Conservation (phyloP, 768 basidiomycete species). For the Podaxis sp. region DNA sequence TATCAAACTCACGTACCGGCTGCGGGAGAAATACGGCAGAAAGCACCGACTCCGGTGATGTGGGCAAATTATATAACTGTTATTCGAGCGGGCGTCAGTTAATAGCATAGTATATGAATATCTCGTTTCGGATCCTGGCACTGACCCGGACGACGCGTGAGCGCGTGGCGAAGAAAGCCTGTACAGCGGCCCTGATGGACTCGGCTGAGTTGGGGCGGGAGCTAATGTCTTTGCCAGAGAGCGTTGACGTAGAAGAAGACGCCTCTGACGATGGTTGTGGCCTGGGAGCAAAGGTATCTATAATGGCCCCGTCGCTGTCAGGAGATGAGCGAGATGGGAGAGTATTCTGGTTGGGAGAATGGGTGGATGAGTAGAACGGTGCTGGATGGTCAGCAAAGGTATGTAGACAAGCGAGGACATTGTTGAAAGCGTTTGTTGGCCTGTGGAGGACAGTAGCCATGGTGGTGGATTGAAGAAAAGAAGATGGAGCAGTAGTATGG, state of each 20-base stretch:
- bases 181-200: conserved; percentile 21
- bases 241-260: conserved; percentile 29
- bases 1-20: conserved; percentile 27
- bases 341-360: neutral
- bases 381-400: conserved; percentile 16
- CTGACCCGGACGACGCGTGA: conserved; percentile 57
- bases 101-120: conserved; percentile 1
- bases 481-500: conserved; percentile 12
- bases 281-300: conserved; percentile 29
- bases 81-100: conserved; percentile 8
- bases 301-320: conserved; percentile 12
- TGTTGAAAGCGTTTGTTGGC: conserved; percentile 15
- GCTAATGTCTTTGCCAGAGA: conserved; percentile 22
- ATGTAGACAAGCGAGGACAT: conserved; percentile 19
- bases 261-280: conserved; percentile 17
- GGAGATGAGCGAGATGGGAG: conserved; percentile 11
- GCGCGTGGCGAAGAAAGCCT: conserved; percentile 46
- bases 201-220: conserved; percentile 16
- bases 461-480: conserved; percentile 19
- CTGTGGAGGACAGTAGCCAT: conserved; percentile 9
- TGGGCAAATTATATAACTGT: conserved; percentile 40
- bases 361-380: conserved; percentile 3
- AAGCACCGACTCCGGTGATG: conserved; percentile 33
- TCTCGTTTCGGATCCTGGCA: conserved; percentile 17
- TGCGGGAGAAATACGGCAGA: conserved; percentile 38